Evolutionary conservation across 768 basidiomycete genomes (phyloP).

Genomic region (Suillus paluster): DNA sequence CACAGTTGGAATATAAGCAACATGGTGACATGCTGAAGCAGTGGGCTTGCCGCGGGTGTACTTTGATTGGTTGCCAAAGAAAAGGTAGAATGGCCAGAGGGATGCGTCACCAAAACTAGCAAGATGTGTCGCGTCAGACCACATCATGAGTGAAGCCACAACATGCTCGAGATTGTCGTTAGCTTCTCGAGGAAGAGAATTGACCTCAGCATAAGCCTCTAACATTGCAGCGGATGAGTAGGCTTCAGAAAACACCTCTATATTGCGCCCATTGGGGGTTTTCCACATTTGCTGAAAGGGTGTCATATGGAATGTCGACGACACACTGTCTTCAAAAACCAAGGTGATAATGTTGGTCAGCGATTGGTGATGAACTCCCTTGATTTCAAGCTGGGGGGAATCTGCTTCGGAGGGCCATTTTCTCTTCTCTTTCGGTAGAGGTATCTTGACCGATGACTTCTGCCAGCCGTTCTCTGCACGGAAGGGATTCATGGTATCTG

Average conservation of each 20-base stretch:
- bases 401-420: neutral
- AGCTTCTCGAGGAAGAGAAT: constrained; percentile 10
- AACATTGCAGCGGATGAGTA: neutral
- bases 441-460: neutral
- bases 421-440: constrained; percentile 3
- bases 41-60: constrained; percentile 17
- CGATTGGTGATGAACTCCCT: neutral
- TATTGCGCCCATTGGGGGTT: neutral
- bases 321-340: neutral
- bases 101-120: constrained; percentile 31
- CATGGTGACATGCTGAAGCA: constrained; percentile 16
- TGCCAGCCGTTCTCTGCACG: constrained; percentile 10
- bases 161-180: constrained; percentile 9
- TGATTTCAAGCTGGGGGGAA: neutral
- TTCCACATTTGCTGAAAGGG: constrained; percentile 11
- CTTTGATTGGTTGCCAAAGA: constrained; percentile 22
- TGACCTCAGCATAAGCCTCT: neutral
- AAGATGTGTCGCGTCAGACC: constrained; percentile 32
- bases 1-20: constrained; percentile 19
- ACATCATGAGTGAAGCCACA: constrained; percentile 21
- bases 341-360: constrained; percentile 11
- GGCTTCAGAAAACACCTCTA: constrained; percentile 1
- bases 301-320: constrained; percentile 6
- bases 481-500: constrained; percentile 12
- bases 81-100: constrained; percentile 31